phyloP scores from a whole-genome alignment of 768 basidiomycete genomes.

The Kwoniella dejecticola region DNA sequence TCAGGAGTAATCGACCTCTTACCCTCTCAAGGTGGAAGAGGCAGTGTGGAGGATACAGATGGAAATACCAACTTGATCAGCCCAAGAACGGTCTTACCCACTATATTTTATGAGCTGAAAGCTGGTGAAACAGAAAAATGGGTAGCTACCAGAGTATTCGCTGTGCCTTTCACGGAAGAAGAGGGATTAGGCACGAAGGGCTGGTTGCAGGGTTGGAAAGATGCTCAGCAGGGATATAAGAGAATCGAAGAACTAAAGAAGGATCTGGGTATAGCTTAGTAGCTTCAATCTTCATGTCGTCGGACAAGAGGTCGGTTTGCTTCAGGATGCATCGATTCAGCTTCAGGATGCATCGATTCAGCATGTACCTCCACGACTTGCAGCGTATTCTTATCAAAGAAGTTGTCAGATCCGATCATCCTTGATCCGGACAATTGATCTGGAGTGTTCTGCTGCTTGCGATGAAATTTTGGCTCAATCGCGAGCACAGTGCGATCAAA shows the following conservation, averaged over 20 bases:
- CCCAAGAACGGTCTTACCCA: slow-evolving; percentile 68
- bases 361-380: too few species aligned
- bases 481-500: too few species aligned
- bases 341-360: too few species aligned
- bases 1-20: slow-evolving; percentile 55
- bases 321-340: too few species aligned
- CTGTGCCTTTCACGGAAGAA: slow-evolving; percentile 56
- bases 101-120: slow-evolving; percentile 61
- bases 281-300: too few species aligned
- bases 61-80: slow-evolving; percentile 71
- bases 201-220: slow-evolving; percentile 20
- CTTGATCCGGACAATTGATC: too few species aligned
- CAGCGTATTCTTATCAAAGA: too few species aligned
- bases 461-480: too few species aligned
- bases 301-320: too few species aligned
- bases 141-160: slow-evolving; percentile 69
- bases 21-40: slow-evolving; percentile 1
- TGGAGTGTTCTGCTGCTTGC: too few species aligned
- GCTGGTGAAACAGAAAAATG: slow-evolving; percentile 58
- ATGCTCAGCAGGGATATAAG: slow-evolving; percentile 11
- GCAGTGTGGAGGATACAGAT: slow-evolving; percentile 63
- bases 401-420: too few species aligned
- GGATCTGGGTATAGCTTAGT: slow-evolving; percentile 8
- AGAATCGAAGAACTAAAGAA: slow-evolving; percentile 19
- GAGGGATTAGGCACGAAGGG: slow-evolving; percentile 8